Base-by-base conservation (phyloP, 305 asterid species). In the Fraxinus sp. region DNA sequence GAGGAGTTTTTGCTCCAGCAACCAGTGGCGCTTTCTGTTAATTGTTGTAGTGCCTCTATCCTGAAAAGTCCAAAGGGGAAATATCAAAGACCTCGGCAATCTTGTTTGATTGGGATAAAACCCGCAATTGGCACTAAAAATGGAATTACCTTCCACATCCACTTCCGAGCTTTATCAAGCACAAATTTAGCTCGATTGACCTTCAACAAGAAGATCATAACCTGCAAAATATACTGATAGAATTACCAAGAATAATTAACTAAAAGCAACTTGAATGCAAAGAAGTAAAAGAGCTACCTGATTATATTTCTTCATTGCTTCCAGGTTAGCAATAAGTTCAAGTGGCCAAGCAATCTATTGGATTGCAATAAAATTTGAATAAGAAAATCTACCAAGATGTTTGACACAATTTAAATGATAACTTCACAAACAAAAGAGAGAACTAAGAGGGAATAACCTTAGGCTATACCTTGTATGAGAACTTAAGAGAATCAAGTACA, bases 331-430 rank as follows among this genome's bases (percentile, higher is more conserved):
- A 83, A 96, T 91, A 83, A 94, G 97, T 87, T 96, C 99, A 84
- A 94, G 98, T 5, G 99, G 98, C 99, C 99, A 96, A 49, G 98
- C 86, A 77, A 96, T 95, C 99, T 95, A 83, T 80, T 71, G 76
- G 72, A 78, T 85, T 73, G 68, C 80, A 85, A 52, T 74, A 78
- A 76, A 70, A 22, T 74, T 55, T 59, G 80, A 83, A 35, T 71
- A 78, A 73, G 44, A 32, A 71, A 7, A 30, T 49, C 35, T 70
- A 46, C 13, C 33, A 68, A 55, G 79, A 81, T 62, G 70, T 18
- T 72, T 62, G 10, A 81, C 46, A 79, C 59, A 83, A 26, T 22
- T 36, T 36, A 87, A 75, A 33, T 10, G 68, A 41, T 46, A 35
- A 76, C 59, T 73, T 70, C 59, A 14, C 72, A 64, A 52, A 18